Evolutionary conservation across 495 filamentous ascomycete genomes (phyloP).

Genomic region (Neurospora sp.): DNA sequence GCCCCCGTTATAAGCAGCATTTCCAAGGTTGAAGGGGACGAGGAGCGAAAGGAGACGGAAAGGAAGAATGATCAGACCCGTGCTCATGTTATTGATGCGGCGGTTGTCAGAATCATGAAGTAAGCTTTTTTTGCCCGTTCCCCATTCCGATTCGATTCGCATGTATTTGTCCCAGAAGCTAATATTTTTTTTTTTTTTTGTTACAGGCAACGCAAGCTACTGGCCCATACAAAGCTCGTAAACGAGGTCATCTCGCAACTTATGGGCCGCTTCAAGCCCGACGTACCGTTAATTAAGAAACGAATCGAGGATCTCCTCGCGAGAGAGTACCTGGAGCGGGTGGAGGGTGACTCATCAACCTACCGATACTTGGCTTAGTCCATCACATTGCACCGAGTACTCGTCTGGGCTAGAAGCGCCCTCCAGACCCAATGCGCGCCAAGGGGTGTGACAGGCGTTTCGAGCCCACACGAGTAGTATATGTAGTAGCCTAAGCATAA

Average conservation of each 20-base stretch:
- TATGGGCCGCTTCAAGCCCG: conserved; percentile 71
- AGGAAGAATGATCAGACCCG: conserved; percentile 76
- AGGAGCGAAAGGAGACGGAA: conserved; percentile 80
- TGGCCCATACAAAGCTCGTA: conserved; percentile 71
- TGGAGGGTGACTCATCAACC: conserved; percentile 58
- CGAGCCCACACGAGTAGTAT: neutral
- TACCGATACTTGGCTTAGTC: conserved; percentile 64
- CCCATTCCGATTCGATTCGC: neutral
- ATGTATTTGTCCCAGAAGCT: conserved; percentile 1
- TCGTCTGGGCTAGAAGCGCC: no score
- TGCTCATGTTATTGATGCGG: conserved; percentile 71
- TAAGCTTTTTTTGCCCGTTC: conserved; percentile 34
- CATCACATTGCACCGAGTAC: neutral
- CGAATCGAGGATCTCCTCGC: conserved; percentile 89
- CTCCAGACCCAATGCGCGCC: no score
- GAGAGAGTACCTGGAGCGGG: conserved; percentile 86
- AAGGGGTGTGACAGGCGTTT: no score
- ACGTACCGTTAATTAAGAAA: conserved; percentile 83
- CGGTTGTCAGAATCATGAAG: conserved; percentile 95
- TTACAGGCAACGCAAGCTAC: conserved; percentile 75
- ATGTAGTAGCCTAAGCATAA: neutral
- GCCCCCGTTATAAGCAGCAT: conserved; percentile 55
- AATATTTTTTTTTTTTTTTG: conserved; percentile 3
- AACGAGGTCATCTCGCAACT: conserved; percentile 79
- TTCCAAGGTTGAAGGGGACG: conserved; percentile 76